Conservation (phyloP, 208 protist species). For the Wallacemonas sp. region DNA sequence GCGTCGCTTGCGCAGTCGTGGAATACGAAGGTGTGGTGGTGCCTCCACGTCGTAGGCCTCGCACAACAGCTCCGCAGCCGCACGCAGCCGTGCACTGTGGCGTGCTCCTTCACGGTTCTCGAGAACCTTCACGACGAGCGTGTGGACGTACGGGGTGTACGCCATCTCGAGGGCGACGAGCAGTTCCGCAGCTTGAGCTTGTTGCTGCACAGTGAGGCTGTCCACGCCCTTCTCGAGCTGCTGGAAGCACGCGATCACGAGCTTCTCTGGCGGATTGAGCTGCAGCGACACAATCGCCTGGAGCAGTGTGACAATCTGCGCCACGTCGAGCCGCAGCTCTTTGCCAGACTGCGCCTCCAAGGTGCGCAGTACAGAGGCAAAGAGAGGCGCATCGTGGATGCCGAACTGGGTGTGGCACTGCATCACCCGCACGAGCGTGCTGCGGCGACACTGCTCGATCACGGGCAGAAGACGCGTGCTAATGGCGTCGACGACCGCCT, state of each 20-base stretch:
- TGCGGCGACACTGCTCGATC: conserved; percentile 67
- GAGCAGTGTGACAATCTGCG: conserved; percentile 68
- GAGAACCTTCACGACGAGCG: conserved; percentile 64
- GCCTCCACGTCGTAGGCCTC: conserved; percentile 80
- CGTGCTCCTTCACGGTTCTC: conserved; percentile 70
- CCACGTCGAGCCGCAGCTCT: conserved; percentile 54
- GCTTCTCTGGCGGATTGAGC: conserved; percentile 37
- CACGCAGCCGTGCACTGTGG: conserved; percentile 28
- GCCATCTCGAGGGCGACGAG: conserved; percentile 83
- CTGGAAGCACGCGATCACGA: conserved; percentile 57
- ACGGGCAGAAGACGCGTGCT: conserved; percentile 62
- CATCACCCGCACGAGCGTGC: conserved; percentile 76
- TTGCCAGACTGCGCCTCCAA: conserved; percentile 63
- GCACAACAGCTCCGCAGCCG: conserved; percentile 68
- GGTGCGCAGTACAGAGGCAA: conserved; percentile 27
- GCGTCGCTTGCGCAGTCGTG: conserved; percentile 47
- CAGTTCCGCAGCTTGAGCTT: conserved; percentile 56
- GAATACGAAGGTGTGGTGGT: conserved; percentile 42
- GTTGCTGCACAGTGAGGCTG: conserved; percentile 43
- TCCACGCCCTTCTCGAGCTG: conserved; percentile 59
- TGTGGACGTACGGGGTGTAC: conserved; percentile 60
- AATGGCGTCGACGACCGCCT: conserved; percentile 75
- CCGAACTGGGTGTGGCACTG: conserved; percentile 73
- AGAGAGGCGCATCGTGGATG: conserved; percentile 56
- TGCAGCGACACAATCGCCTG: conserved; percentile 51